phyloP scores from a whole-genome alignment of 257 asterid species.

The Cinchona pubescens region DNA sequence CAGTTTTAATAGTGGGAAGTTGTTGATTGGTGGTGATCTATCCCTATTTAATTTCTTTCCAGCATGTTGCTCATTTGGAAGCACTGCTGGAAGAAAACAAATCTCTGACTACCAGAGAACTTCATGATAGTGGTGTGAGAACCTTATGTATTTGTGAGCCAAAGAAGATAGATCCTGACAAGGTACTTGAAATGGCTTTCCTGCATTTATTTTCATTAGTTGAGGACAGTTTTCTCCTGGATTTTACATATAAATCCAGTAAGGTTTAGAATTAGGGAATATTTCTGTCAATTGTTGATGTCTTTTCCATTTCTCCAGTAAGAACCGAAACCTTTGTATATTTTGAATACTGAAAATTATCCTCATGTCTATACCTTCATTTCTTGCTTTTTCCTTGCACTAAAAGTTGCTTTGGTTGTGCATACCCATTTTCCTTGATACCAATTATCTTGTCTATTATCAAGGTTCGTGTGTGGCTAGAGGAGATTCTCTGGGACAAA shows the following conservation, averaged over 20 bases:
- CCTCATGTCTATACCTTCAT: neutral
- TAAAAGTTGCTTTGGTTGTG: neutral
- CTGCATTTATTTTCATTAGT: neutral
- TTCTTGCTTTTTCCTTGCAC: neutral
- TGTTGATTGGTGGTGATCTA: neutral
- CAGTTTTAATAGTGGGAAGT: neutral
- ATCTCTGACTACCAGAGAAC: conserved; percentile 61
- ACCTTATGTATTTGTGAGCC: conserved; percentile 71
- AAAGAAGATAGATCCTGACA: conserved; percentile 63
- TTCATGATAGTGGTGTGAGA: conserved; percentile 81
- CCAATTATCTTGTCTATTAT: neutral
- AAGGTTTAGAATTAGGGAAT: neutral
- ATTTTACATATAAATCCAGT: too few relatives aligned
- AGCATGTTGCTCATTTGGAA: conserved; percentile 87
- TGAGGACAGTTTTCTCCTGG: neutral
- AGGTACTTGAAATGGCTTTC: conserved; percentile 46
- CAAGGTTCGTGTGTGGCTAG: conserved; percentile 77
- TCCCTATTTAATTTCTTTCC: conserved; percentile 12
- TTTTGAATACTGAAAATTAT: too few relatives aligned
- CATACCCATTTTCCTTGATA: neutral
- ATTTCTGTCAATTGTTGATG: neutral
- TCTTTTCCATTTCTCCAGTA: too few relatives aligned
- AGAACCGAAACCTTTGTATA: too few relatives aligned
- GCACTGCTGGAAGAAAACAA: conserved; percentile 59
- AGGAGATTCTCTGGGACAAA: conserved; percentile 93